phyloP scores from a whole-genome alignment of 768 basidiomycete genomes.

The Clavulina sp. region DNA sequence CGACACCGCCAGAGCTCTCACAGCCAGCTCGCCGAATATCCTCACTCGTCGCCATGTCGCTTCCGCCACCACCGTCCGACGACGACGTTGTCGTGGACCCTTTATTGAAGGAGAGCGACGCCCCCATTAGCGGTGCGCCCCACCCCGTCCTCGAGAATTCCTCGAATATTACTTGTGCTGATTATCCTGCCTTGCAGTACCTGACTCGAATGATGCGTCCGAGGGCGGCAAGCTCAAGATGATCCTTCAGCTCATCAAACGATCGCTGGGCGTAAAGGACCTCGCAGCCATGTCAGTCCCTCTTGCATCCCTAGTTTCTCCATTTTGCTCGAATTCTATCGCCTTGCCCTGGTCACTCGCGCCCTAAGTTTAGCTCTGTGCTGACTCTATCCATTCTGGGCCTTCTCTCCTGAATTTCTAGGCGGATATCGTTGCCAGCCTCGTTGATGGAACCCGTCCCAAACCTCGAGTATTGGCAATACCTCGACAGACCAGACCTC shows the following conservation, averaged over 20 bases:
- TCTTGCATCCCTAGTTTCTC: not conserved
- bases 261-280: slow-evolving; percentile 84
- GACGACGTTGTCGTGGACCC: no score
- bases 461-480: slow-evolving; percentile 94
- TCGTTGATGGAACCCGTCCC: slow-evolving; percentile 87
- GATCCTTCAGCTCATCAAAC: slow-evolving; percentile 81
- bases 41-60: no score
- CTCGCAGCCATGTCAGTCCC: slow-evolving; percentile 72
- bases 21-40: no score
- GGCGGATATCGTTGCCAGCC: slow-evolving; percentile 84
- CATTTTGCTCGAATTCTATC: not conserved
- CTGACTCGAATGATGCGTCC: slow-evolving; percentile 22
- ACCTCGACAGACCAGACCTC: slow-evolving; percentile 76
- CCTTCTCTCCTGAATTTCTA: slow-evolving; percentile 21
- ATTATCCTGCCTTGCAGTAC: no score
- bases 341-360: not conserved
- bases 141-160: no score
- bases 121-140: no score
- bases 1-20: no score
- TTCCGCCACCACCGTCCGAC: no score
- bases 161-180: no score
- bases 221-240: slow-evolving; percentile 91
- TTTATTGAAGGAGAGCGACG: no score
- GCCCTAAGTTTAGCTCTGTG: slow-evolving; percentile 2
- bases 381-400: slow-evolving; percentile 1